phyloP scores from a whole-genome alignment of 2,329 filamentous ascomycete genomes.

The Juglanconis oblonga region DNA sequence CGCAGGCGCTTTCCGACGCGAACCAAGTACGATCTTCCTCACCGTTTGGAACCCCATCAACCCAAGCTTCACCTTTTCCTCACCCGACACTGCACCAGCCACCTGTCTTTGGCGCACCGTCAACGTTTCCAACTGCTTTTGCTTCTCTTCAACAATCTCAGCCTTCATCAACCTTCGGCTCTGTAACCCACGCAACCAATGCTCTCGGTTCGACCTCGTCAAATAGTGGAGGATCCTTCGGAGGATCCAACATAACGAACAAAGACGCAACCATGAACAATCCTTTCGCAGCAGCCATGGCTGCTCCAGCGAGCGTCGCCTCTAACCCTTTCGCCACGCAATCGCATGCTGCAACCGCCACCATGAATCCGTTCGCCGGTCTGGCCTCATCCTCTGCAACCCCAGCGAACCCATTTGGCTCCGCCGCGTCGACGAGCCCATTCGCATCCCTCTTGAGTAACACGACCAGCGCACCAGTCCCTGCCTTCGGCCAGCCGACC shows the following conservation, averaged over 20 bases:
- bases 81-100: constrained; percentile 1
- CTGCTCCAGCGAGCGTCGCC: neutral
- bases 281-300: constrained; percentile 11
- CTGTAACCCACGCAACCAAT: constrained; percentile 1
- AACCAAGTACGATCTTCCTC: constrained; percentile 11
- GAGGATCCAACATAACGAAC: constrained; percentile 6
- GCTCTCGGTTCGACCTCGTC: neutral
- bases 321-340: constrained; percentile 20
- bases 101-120: constrained; percentile 12
- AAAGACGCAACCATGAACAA: constrained; percentile 9
- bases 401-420: constrained; percentile 13
- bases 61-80: constrained; percentile 11
- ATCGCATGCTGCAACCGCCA: neutral
- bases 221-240: constrained; percentile 9
- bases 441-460: constrained; percentile 5
- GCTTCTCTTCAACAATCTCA: neutral
- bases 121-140: neutral
- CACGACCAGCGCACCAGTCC: neutral
- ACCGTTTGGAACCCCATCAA: constrained; percentile 18
- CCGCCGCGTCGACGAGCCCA: constrained; percentile 1
- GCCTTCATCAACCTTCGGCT: neutral
- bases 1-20: constrained; percentile 19
- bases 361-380: constrained; percentile 5
- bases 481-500: neutral
- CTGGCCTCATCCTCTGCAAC: neutral